Evolutionary conservation across 208 protist species (phyloP), one percentile per base, ranked within the genome.

Genomic region (Leishmania martiniquensis): DNA sequence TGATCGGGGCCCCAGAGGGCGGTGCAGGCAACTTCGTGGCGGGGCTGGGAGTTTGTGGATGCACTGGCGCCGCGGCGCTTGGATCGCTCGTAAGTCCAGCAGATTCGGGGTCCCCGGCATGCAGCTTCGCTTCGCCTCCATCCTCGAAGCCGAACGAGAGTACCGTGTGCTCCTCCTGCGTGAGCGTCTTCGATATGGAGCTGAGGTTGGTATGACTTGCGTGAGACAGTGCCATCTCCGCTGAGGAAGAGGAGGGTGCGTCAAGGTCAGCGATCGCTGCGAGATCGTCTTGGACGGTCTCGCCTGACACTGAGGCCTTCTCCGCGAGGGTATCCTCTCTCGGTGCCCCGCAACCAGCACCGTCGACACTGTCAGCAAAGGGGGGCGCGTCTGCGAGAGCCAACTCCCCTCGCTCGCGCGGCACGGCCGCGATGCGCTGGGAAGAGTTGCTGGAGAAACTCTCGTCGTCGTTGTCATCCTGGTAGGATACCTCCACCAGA

Each of bases 101-200:
- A 5, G 75, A 52, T 34, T 52, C 66, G 7, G 37, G 51, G 39
- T 47, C 75, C 37, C 45, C 54, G 12, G 37, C 22, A 0, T 60
- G 13, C 49, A 55, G n/a, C 68, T 57, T 69, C 45, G 44, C 52
- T 20, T 2, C 68, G 22, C 47, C 55, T 17, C 32, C 44, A 42
- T 75, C 76, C 5, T 70, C 69, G 32, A 71, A 42, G 22, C 29
- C 44, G 52, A 75, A 71, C 1, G 76, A 75, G 5, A 25, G 62
- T 12, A 75, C 32, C 32, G 49, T 57, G 25, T 54, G 47, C n/a
- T 42, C 52, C 51, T 65, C 69, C 44, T 52, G 70, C 15, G 59
- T 47, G 25, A 32, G 55, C 20, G n/a, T 45, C 37, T 76, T 42
- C 22, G 39, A 10, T 6, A 47, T 75, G 4, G 70, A 62, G 45